Conservation (phyloP, 2,329 filamentous ascomycete genomes). For the Polytolypa hystricis region DNA sequence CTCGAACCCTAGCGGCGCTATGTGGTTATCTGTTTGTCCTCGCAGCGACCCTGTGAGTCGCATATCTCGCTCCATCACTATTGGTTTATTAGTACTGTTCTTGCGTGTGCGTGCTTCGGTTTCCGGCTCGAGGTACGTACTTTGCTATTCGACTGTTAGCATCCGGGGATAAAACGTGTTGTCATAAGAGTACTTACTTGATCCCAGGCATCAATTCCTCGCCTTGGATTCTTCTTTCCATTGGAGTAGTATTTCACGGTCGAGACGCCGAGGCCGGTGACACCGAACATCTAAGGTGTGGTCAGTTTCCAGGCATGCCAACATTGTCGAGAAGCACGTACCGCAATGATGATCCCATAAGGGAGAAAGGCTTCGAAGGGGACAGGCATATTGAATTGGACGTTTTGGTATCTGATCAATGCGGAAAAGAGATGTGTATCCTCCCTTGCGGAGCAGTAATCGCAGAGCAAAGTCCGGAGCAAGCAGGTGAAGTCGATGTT, state of each 20-base stretch:
- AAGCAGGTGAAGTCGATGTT: slow-evolving; percentile 4
- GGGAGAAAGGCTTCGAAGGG: slow-evolving; percentile 56
- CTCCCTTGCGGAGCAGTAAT: slow-evolving; percentile 4
- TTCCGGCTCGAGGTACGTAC: slow-evolving; percentile 26
- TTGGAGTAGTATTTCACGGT: slow-evolving; percentile 50
- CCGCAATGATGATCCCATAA: slow-evolving; percentile 52
- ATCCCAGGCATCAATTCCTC: slow-evolving; percentile 53
- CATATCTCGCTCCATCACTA: slow-evolving; percentile 58
- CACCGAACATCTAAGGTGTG: slow-evolving; percentile 45
- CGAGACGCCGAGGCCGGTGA: slow-evolving; percentile 48
- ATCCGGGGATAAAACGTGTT: slow-evolving; percentile 10
- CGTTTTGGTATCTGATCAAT: background rate
- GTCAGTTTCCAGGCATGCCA: slow-evolving; percentile 11
- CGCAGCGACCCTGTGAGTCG: slow-evolving; percentile 50
- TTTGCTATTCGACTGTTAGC: slow-evolving; percentile 43
- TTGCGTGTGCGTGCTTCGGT: slow-evolving; percentile 3
- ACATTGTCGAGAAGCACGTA: slow-evolving; percentile 30
- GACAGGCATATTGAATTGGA: slow-evolving; percentile 44
- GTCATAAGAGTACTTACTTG: slow-evolving; percentile 38
- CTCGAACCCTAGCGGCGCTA: slow-evolving; percentile 52
- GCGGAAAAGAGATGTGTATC: background rate
- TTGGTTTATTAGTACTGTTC: slow-evolving; percentile 7
- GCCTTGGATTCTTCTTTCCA: slow-evolving; percentile 50
- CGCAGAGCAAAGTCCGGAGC: slow-evolving; percentile 10
- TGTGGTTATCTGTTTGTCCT: slow-evolving; percentile 49